A percentile compares a stretch with the other conserved stretches of the same genome.
phyloP scores from a whole-genome alignment of 1,284 basidiomycete species.

The Phaffia rhodozyma region DNA sequence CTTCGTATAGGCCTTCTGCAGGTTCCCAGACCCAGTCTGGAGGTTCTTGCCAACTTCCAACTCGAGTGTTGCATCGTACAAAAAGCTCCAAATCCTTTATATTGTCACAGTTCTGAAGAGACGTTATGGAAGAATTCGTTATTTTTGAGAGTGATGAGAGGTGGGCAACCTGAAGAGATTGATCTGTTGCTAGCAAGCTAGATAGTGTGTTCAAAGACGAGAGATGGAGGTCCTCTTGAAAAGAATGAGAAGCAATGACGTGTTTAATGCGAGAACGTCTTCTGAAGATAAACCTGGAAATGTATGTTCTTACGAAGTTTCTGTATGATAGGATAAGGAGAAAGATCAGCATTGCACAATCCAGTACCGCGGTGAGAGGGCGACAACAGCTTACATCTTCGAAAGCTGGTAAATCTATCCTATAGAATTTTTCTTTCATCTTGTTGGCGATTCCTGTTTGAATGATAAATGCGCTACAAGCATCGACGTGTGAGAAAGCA shows the following conservation, averaged over 20 bases:
- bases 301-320: slow-evolving; percentile 4
- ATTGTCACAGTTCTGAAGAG: slow-evolving; percentile 6
- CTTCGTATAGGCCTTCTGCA: slow-evolving; percentile 16
- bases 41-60: slow-evolving; percentile 16
- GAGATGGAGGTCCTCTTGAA: slow-evolving; percentile 7
- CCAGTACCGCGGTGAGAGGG: slow-evolving; percentile 8
- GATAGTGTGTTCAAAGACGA: slow-evolving; percentile 7
- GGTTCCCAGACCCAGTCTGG: slow-evolving; percentile 15
- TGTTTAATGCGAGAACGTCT: neutral
- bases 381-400: slow-evolving; percentile 50
- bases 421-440: slow-evolving; percentile 55
- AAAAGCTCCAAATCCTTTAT: slow-evolving; percentile 10
- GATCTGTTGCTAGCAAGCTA: neutral
- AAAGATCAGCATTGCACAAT: neutral
- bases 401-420: slow-evolving; percentile 50
- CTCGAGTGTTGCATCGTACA: slow-evolving; percentile 8
- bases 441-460: slow-evolving; percentile 55
- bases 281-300: neutral
- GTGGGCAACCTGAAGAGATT: slow-evolving; percentile 2
- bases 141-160: neutral
- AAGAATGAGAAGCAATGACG: neutral
- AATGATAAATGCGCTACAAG: slow-evolving; percentile 52
- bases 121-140: neutral
- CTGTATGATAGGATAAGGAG: neutral
- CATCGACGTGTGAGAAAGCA: slow-evolving; percentile 3